Conservation (phyloP, 2,329 filamentous ascomycete species). For the Dendryphion nanum region DNA sequence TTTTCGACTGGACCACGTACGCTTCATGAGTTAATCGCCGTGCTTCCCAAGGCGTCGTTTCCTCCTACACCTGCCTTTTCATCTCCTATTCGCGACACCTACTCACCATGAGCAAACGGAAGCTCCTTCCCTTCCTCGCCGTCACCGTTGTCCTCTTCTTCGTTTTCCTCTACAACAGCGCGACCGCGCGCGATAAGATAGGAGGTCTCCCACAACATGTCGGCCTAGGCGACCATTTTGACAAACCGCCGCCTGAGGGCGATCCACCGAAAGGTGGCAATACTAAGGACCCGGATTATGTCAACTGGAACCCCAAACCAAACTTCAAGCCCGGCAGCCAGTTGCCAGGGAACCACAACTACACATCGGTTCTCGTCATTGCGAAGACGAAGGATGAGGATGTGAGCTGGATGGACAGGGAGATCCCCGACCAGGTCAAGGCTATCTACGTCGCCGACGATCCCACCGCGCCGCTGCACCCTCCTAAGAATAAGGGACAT, state of each 20-base stretch:
- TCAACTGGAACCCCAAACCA: conserved; percentile 39
- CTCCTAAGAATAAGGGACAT: conserved; percentile 59
- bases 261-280: conserved; percentile 5
- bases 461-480: conserved; percentile 45
- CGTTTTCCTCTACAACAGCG: conserved; percentile 39
- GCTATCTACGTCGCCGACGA: conserved; percentile 56
- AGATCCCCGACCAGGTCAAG: conserved; percentile 49
- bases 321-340: conserved; percentile 30
- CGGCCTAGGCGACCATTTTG: conserved; percentile 39
- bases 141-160: conserved; percentile 28
- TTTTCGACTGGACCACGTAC: no score
- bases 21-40: no score
- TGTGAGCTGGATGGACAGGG: conserved; percentile 53
- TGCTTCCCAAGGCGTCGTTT: no score
- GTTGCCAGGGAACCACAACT: conserved; percentile 47
- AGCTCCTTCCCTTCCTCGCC: conserved; percentile 30
- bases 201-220: conserved; percentile 40
- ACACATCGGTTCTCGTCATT: conserved; percentile 56
- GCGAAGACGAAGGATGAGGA: conserved; percentile 53
- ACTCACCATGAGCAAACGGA: conserved; percentile 25
- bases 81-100: conserved; percentile 8
- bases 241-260: conserved; percentile 11
- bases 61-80: no score
- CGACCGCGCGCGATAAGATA: conserved; percentile 34
- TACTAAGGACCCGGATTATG: conserved; percentile 28